Base-by-base conservation (phyloP, 352 stramenopile species). In the Globisporangium camurandrum region DNA sequence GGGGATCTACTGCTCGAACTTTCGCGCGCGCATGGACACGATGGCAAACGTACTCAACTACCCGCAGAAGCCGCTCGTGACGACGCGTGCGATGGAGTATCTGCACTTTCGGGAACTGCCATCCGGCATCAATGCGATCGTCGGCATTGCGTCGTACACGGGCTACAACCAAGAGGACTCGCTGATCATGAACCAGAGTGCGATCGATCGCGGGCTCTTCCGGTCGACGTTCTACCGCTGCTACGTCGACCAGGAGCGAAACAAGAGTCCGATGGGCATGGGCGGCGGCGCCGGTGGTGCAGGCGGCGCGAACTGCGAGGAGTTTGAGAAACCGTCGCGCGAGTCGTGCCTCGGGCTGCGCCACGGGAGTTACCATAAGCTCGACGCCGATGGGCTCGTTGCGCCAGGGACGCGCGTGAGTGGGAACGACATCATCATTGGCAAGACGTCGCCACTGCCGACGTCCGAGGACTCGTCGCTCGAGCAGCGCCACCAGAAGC, bases 31-130 rank as follows among this genome's bases (percentile, higher is more conserved):
- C 49, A 99, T 99, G 96, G 97, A 99, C 65, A 99, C 96, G 19
- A 98, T 99, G 86, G 95, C 96, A 8, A 97, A 99, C 69, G 95
- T 99, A 12, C 76, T 99, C 17, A 98, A 99, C 69, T 99, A 99
- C 63, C 97, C 97, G 7, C 96, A 99, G 75, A 99, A 99, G 64
- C 97, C 97, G 24, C 69, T 99, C 5, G 97, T 98, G 54, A 99
- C 92, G 16, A 99, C 97, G 17, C 93, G 96, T 55, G 95, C 96
- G 5, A 99, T 99, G 97, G 96, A 99, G 60, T 98, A 99, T 67
- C 67, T 99, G 52, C 90, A 99, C 64, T 96, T 96, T 67, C 83
- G 95, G 56, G 95, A 99, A 59, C 70, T 99, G n/a, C 97, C 97
- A 20, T 97, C 92, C 39, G 97, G 97, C 46, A 95, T 98, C 42